A percentile compares a stretch with the other conserved stretches of the same genome.
These are phyloP conservation scores for Suillus weaverae DNA, from an alignment of 768 basidiomycete species.

Conservation along the genomic window DNA sequence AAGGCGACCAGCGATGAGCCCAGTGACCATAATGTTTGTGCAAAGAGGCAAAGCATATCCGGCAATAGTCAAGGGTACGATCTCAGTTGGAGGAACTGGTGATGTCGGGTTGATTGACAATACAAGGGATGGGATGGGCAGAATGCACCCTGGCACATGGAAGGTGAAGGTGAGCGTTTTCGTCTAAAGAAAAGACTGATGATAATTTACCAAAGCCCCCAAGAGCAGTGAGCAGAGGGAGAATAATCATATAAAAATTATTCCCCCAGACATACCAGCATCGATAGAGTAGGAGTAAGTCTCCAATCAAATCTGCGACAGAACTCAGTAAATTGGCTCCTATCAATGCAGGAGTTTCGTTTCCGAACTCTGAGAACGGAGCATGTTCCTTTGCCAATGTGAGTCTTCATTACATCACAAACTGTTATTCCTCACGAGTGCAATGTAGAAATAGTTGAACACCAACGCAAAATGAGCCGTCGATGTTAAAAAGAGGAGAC, in stretches of 20 bases:
- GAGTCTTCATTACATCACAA: not conserved
- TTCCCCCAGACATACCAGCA: conserved; percentile 34
- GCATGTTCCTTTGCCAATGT: conserved; percentile 9
- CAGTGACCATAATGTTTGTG: conserved; percentile 36
- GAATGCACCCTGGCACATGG: not conserved
- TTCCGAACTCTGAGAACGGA: conserved; percentile 17
- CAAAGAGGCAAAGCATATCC: conserved; percentile 33
- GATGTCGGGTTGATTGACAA: not conserved
- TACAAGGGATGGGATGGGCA: not conserved
- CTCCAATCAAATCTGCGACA: conserved; percentile 21
- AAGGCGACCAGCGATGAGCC: conserved; percentile 34
- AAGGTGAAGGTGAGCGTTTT: not conserved
- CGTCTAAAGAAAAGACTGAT: not conserved
- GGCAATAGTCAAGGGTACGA: conserved; percentile 31
- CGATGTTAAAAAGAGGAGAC: conserved; percentile 17
- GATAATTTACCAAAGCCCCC: conserved; percentile 27
- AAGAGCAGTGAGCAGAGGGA: conserved; percentile 29
- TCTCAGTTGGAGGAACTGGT: conserved; percentile 21
- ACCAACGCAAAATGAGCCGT: conserved; percentile 20
- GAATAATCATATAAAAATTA: conserved; percentile 26
- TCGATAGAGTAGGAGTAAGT: conserved; percentile 32
- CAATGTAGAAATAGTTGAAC: conserved; percentile 22
- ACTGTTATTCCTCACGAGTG: conserved; percentile 19
- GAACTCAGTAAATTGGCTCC: conserved; percentile 28
- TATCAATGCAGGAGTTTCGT: conserved; percentile 19